These are phyloP conservation scores for Thyridium curvatum DNA, from an alignment of 2,329 filamentous ascomycete species.

Conservation along the genomic window DNA sequence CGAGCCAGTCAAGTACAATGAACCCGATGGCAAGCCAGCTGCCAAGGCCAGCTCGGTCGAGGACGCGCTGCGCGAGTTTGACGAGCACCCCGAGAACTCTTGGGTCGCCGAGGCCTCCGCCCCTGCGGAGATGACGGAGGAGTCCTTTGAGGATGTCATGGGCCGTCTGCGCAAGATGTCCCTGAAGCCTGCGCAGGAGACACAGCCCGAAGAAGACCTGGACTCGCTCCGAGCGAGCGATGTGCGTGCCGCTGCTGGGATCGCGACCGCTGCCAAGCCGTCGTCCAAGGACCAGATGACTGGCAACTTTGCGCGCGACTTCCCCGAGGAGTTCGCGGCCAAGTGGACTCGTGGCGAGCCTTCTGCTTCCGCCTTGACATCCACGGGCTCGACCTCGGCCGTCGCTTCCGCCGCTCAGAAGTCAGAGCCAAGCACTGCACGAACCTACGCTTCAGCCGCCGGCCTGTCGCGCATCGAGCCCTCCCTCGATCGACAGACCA, in stretches of 20 bases:
- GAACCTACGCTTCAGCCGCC: not conserved
- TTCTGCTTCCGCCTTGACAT: too few species aligned
- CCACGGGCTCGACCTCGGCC: too few species aligned
- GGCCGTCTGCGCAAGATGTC: too few species aligned
- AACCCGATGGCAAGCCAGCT: slow-evolving; percentile 11
- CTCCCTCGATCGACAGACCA: not conserved
- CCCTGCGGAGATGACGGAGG: too few species aligned
- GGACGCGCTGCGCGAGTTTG: slow-evolving; percentile 29
- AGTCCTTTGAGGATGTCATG: too few species aligned
- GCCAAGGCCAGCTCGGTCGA: slow-evolving; percentile 4
- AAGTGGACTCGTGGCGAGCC: too few species aligned
- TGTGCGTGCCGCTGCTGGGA: slow-evolving; percentile 10
- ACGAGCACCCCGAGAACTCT: slow-evolving; percentile 12
- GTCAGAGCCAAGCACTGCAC: not conserved
- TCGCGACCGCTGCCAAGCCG: slow-evolving; percentile 4
- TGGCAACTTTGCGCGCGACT: slow-evolving; percentile 43
- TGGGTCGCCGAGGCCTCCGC: too few species aligned
- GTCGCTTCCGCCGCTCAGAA: not conserved
- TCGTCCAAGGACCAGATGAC: slow-evolving; percentile 21
- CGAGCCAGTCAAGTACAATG: slow-evolving; percentile 12
- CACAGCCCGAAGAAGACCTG: too few species aligned
- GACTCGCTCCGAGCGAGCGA: slow-evolving; percentile 10
- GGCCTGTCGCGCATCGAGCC: not conserved
- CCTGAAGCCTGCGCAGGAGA: too few species aligned
- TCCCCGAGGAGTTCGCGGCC: slow-evolving; percentile 41